These are phyloP conservation scores for Quercus variabilis DNA, from an alignment of 306 rosid genomes.

Conservation along the genomic window DNA sequence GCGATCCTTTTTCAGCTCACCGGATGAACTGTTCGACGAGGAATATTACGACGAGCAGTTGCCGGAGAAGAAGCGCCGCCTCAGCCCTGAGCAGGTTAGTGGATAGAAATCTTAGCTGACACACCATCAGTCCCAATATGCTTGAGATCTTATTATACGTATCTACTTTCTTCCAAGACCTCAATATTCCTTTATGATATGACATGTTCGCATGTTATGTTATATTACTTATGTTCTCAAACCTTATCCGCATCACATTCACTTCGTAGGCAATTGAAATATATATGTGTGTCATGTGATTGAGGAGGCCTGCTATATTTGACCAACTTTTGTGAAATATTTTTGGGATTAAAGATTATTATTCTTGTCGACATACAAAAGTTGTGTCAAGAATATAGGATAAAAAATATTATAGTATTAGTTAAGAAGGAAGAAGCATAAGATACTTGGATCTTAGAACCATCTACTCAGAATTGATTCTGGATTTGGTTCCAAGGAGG, in stretches of 20 bases:
- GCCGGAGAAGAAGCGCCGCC: slow-evolving; percentile 98
- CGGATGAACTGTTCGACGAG: slow-evolving; percentile 77
- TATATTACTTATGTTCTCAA: background rate
- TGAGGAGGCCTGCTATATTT: background rate
- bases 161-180: background rate
- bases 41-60: slow-evolving; percentile 86
- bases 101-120: background rate
- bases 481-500: background rate
- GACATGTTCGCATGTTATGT: slow-evolving; percentile 10
- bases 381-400: too few species aligned
- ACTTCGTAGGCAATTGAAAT: background rate
- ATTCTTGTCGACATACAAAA: background rate
- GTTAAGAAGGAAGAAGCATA: background rate
- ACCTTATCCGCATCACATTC: slow-evolving; percentile 2
- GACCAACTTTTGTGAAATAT: background rate
- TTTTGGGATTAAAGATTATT: background rate
- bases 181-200: slow-evolving; percentile 29
- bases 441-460: background rate
- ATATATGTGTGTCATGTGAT: background rate
- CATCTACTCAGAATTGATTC: background rate
- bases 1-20: slow-evolving; percentile 77
- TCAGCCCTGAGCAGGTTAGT: slow-evolving; percentile 82
- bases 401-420: background rate
- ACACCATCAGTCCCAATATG: slow-evolving; percentile 16
- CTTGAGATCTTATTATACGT: slow-evolving; percentile 5